Evolutionary conservation across 2,329 filamentous ascomycete species (phyloP).

Genomic region (Colletotrichum karsti): DNA sequence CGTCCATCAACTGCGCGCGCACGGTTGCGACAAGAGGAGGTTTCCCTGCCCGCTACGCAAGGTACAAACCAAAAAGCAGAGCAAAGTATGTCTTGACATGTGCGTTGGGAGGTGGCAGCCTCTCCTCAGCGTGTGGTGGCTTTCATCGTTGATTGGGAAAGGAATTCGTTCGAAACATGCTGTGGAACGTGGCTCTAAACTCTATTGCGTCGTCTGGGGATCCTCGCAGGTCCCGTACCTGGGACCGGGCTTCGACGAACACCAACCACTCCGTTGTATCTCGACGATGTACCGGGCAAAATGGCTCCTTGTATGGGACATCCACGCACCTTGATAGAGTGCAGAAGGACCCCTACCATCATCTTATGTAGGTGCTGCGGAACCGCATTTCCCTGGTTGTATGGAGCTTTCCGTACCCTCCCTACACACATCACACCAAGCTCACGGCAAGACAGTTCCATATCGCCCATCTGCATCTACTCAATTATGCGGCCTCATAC

Average conservation of each 20-base stretch:
- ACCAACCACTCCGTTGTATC: neutral
- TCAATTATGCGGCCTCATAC: neutral
- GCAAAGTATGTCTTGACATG: neutral
- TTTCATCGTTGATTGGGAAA: slow-evolving; percentile 7
- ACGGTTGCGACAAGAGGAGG: neutral
- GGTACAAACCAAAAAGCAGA: slow-evolving; percentile 3
- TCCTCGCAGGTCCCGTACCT: neutral
- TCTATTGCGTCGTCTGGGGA: slow-evolving; percentile 2
- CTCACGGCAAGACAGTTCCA: neutral
- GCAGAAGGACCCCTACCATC: neutral
- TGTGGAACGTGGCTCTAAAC: slow-evolving; percentile 25
- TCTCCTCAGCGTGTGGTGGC: neutral
- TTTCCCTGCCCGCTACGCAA: slow-evolving; percentile 1
- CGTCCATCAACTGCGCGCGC: neutral
- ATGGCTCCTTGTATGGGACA: neutral
- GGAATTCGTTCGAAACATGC: slow-evolving; percentile 25
- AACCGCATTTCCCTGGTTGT: neutral
- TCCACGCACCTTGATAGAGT: too few species aligned
- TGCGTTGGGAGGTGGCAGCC: neutral
- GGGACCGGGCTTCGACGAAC: slow-evolving; percentile 8
- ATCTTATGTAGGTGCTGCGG: neutral
- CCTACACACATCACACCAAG: neutral
- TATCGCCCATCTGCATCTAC: neutral
- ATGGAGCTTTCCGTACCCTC: neutral
- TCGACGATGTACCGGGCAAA: neutral